These are phyloP conservation scores for Yarrowia sp. DNA, from an alignment of 805 yeast genomes.

Conservation along the genomic window DNA sequence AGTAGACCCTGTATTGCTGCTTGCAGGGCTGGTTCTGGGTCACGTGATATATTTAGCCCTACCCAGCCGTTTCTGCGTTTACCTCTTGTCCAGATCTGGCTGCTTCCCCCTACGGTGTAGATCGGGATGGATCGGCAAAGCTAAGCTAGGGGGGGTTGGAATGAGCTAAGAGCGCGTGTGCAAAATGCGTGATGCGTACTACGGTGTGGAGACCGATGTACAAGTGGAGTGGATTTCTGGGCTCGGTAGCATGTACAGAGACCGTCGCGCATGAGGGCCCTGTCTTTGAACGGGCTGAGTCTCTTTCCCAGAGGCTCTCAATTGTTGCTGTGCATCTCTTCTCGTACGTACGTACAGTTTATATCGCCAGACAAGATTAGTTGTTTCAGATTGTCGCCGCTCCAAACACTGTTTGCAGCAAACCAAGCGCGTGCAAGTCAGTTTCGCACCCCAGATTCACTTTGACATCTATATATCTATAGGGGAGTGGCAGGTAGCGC, in stretches of 20 bases:
- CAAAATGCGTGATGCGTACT: background rate
- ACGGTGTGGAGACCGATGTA: too few species aligned
- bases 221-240: too few species aligned
- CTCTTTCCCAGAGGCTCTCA: too few species aligned
- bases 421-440: background rate
- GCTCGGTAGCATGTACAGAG: too few species aligned
- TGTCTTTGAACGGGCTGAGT: too few species aligned
- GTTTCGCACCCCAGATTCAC: background rate
- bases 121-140: conserved; percentile 37
- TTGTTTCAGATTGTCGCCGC: conserved; percentile 18
- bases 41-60: too few species aligned
- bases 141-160: conserved; percentile 27
- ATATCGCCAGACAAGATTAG: conserved; percentile 14
- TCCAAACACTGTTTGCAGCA: conserved; percentile 2
- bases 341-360: background rate
- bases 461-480: background rate
- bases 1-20: conserved; percentile 4
- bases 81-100: background rate
- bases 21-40: too few species aligned
- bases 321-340: background rate
- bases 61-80: too few species aligned
- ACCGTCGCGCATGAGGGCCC: too few species aligned
- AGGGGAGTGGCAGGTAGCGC: background rate
- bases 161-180: conserved; percentile 25
- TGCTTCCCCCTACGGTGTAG: conserved; percentile 29